A percentile compares a stretch with the other conserved stretches of the same genome.
phyloP scores from a whole-genome alignment of 2,329 filamentous ascomycete genomes.

The Xenoacremonium recifei region DNA sequence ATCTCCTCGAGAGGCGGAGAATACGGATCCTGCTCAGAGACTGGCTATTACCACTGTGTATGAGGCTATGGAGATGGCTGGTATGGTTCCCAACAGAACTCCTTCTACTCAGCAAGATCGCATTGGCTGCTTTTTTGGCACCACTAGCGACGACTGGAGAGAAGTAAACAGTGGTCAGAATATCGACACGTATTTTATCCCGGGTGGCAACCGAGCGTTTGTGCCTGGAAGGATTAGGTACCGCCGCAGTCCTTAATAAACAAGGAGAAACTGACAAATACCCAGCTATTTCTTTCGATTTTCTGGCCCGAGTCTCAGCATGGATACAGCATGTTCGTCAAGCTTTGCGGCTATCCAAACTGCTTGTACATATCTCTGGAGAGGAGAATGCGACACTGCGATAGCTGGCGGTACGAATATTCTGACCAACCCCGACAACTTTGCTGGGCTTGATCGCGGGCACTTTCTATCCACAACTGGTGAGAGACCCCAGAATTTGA shows the following conservation, averaged over 20 bases:
- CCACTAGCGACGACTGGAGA: slow-evolving; percentile 74
- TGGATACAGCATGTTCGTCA: slow-evolving; percentile 75
- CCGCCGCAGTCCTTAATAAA: too few species aligned
- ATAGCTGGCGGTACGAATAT: slow-evolving; percentile 65
- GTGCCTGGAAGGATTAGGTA: slow-evolving; percentile 20
- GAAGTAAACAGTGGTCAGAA: slow-evolving; percentile 73
- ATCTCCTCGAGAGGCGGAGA: slow-evolving; percentile 72
- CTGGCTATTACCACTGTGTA: slow-evolving; percentile 73
- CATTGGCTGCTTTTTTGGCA: slow-evolving; percentile 73
- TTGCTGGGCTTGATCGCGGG: slow-evolving; percentile 61
- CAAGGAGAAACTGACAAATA: not conserved
- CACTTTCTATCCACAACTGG: slow-evolving; percentile 58
- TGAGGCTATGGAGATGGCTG: slow-evolving; percentile 75
- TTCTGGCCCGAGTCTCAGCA: slow-evolving; percentile 66
- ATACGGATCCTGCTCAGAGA: slow-evolving; percentile 75
- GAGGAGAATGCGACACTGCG: slow-evolving; percentile 63
- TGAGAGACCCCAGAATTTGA: too few species aligned
- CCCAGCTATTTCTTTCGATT: slow-evolving; percentile 73
- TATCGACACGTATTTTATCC: slow-evolving; percentile 57
- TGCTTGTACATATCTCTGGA: slow-evolving; percentile 59
- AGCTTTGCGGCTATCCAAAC: slow-evolving; percentile 66
- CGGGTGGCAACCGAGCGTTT: slow-evolving; percentile 31
- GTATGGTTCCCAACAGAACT: slow-evolving; percentile 65
- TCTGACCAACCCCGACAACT: slow-evolving; percentile 64
- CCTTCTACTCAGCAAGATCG: slow-evolving; percentile 59